These are phyloP conservation scores for Lepidium aucheri DNA, from an alignment of 345 rosid genomes.

Conservation along the genomic window DNA sequence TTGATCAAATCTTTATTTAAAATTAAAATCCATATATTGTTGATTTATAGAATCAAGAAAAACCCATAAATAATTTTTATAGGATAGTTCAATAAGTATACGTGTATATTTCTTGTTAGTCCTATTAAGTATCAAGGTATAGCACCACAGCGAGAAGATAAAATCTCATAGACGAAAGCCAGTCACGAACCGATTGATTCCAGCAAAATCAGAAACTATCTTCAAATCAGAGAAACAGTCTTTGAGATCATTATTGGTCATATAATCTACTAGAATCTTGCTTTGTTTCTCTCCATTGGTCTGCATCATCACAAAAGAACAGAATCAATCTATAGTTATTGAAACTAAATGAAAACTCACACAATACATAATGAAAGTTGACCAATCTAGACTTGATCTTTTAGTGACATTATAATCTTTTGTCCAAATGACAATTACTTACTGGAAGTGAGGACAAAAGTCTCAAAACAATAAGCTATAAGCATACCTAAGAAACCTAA, in stretches of 20 bases:
- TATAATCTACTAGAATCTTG: constrained; percentile 50
- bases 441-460: neutral
- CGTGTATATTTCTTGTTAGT: neutral
- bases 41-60: too few species aligned
- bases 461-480: neutral
- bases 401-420: neutral
- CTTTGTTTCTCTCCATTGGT: constrained; percentile 83
- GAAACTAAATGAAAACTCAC: too few species aligned
- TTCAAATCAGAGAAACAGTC: constrained; percentile 44
- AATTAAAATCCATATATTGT: too few species aligned
- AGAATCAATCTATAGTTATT: neutral
- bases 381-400: neutral
- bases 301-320: constrained; percentile 31
- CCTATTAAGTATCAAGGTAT: neutral
- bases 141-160: too few species aligned
- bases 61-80: too few species aligned
- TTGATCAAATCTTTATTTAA: too few species aligned
- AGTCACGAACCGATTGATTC: constrained; percentile 53
- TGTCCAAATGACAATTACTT: neutral
- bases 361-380: neutral
- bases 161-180: constrained; percentile 42
- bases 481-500: neutral
- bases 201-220: constrained; percentile 62
- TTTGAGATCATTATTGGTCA: constrained; percentile 27
- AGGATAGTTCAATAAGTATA: neutral